Evolutionary conservation across 352 stramenopile species (phyloP).

Genomic region (Nothophytophthora sp.): DNA sequence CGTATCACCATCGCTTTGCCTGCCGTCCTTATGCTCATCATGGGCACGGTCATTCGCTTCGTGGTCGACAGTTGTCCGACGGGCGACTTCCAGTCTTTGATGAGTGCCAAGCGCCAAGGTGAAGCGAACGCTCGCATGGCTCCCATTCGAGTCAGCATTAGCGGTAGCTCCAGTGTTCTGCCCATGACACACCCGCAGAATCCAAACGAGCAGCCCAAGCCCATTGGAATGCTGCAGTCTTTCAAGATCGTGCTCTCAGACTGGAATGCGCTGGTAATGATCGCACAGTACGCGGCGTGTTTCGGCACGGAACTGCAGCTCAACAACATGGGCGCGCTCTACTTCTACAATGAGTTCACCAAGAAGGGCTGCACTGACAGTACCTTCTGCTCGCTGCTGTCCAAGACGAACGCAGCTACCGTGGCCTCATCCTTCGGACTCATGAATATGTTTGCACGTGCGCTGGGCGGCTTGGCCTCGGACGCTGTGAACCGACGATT

Average conservation of each 20-base stretch:
- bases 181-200: conserved; percentile 22
- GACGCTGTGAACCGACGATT: conserved; percentile 83
- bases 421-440: conserved; percentile 93
- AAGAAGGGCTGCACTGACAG: conserved; percentile 44
- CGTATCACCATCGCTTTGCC: conserved; percentile 91
- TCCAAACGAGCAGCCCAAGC: conserved; percentile 12
- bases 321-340: conserved; percentile 95
- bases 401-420: conserved; percentile 70
- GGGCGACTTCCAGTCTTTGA: conserved; percentile 92
- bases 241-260: conserved; percentile 73
- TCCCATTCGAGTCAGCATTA: conserved; percentile 24
- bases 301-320: conserved; percentile 96
- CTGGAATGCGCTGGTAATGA: conserved; percentile 92
- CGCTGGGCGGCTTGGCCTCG: conserved; percentile 83
- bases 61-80: conserved; percentile 91
- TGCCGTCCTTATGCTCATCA: conserved; percentile 82
- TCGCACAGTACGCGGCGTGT: conserved; percentile 92
- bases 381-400: conserved; percentile 39
- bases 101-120: conserved; percentile 49
- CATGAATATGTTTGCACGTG: conserved; percentile 94
- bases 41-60: conserved; percentile 71
- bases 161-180: conserved; percentile 18
- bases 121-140: conserved; percentile 37
- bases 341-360: conserved; percentile 92
- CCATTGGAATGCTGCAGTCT: conserved; percentile 29